Evolutionary conservation across 352 stramenopile genomes (phyloP).

Genomic region (Globisporangium takayamanum): DNA sequence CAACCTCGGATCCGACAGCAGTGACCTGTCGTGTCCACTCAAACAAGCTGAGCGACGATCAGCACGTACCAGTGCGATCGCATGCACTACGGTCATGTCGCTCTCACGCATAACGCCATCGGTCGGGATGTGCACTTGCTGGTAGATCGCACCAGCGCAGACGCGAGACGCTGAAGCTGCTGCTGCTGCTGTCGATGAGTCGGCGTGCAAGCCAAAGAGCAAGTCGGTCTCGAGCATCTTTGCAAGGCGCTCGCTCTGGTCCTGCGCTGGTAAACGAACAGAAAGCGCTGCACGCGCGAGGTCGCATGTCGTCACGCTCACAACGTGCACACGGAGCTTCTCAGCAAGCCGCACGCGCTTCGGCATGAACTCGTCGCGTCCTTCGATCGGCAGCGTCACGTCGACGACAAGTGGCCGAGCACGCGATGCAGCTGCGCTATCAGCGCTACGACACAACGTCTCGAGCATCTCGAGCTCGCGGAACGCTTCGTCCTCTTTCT

Average conservation of each 20-base stretch:
- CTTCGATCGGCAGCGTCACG: slow-evolving; percentile 40
- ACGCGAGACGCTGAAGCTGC: slow-evolving; percentile 7
- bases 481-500: slow-evolving; percentile 74
- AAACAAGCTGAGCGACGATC: too few relatives aligned
- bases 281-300: slow-evolving; percentile 7
- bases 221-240: slow-evolving; percentile 62
- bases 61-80: slow-evolving; percentile 26
- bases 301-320: slow-evolving; percentile 55
- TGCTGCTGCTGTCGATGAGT: too few relatives aligned
- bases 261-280: slow-evolving; percentile 10
- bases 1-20: too few relatives aligned
- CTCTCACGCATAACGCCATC: slow-evolving; percentile 11
- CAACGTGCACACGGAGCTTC: slow-evolving; percentile 37
- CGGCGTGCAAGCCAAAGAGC: slow-evolving; percentile 44
- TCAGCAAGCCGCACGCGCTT: slow-evolving; percentile 25
- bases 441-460: neutral
- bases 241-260: slow-evolving; percentile 42
- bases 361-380: slow-evolving; percentile 30
- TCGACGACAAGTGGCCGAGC: slow-evolving; percentile 37
- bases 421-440: neutral
- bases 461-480: slow-evolving; percentile 47
- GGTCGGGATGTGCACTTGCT: slow-evolving; percentile 36
- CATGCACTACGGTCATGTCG: slow-evolving; percentile 26
- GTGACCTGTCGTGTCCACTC: too few relatives aligned
- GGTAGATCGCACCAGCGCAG: slow-evolving; percentile 58